phyloP scores from a whole-genome alignment of 202 grass and related monocot genomes.

The Zizania palustris region DNA sequence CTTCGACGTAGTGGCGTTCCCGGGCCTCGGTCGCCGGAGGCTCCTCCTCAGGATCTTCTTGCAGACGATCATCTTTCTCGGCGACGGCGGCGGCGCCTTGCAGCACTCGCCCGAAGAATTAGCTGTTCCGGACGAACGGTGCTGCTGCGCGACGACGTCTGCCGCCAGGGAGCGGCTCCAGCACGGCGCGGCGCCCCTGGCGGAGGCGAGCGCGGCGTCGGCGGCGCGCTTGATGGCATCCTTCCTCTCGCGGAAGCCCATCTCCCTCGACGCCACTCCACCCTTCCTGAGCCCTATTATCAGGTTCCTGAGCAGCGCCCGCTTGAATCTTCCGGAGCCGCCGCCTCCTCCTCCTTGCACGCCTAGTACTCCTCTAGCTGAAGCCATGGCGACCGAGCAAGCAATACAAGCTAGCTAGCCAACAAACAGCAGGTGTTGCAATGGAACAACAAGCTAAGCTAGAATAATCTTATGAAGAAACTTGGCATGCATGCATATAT shows the following conservation, averaged over 20 bases:
- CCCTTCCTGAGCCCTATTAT: constrained; percentile 45
- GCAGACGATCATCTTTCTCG: constrained; percentile 1
- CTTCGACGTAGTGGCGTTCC: constrained; percentile 5
- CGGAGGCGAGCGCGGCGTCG: constrained; percentile 50
- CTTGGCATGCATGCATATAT: too few relatives aligned
- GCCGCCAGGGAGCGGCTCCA: constrained; percentile 52
- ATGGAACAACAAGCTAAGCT: too few relatives aligned
- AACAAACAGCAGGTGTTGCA: too few relatives aligned
- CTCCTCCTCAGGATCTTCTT: constrained; percentile 40
- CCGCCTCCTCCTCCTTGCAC: constrained; percentile 31
- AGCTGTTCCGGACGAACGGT: not conserved
- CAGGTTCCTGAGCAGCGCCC: constrained; percentile 51
- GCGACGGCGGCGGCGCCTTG: not conserved
- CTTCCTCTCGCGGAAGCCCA: constrained; percentile 54
- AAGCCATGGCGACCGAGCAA: not conserved
- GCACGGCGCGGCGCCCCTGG: constrained; percentile 42
- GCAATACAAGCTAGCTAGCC: too few relatives aligned
- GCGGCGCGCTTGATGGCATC: constrained; percentile 52
- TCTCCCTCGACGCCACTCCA: constrained; percentile 40
- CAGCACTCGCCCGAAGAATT: not conserved
- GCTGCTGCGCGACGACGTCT: constrained; percentile 29
- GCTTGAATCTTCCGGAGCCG: constrained; percentile 40
- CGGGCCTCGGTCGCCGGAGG: constrained; percentile 5
- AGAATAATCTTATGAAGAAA: too few relatives aligned
- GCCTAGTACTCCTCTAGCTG: not conserved